A percentile compares a stretch with the other conserved stretches of the same genome.
Conservation (phyloP, 108 stramenopile species). For the Halocafeteria seosinensis region DNA sequence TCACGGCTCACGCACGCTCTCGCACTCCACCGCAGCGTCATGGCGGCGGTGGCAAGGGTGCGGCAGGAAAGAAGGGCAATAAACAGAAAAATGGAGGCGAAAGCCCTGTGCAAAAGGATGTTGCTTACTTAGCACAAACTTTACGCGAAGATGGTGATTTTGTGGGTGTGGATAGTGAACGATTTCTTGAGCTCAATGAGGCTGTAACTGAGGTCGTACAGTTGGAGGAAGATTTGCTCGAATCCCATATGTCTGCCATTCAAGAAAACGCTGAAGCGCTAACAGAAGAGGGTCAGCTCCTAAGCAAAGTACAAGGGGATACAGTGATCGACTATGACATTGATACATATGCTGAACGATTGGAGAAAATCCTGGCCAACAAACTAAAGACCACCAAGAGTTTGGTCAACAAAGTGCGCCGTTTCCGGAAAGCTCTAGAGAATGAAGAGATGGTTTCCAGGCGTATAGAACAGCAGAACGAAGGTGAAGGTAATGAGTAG, state of each 20-base stretch:
- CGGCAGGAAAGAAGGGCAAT: too few relatives aligned
- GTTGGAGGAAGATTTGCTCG: constrained; percentile 80
- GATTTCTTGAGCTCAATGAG: constrained; percentile 44
- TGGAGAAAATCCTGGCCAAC: constrained; percentile 63
- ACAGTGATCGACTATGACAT: constrained; percentile 64
- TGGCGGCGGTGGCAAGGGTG: too few relatives aligned
- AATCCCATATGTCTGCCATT: constrained; percentile 67
- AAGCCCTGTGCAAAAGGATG: too few relatives aligned
- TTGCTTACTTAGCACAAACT: background rate
- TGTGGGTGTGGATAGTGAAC: background rate
- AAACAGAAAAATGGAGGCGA: too few relatives aligned
- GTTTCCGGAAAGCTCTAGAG: constrained; percentile 31
- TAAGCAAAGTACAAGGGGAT: constrained; percentile 63
- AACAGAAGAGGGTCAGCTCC: constrained; percentile 67
- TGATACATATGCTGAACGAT: constrained; percentile 63
- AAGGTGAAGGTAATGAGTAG: too few relatives aligned
- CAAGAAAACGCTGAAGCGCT: constrained; percentile 79
- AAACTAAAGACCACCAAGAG: constrained; percentile 51
- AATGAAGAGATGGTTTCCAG: constrained; percentile 19
- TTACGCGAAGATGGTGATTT: background rate
- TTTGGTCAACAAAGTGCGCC: constrained; percentile 42
- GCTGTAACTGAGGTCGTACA: constrained; percentile 64
- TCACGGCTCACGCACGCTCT: too few relatives aligned
- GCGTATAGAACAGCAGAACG: background rate
- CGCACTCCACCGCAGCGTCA: too few relatives aligned